Evolutionary conservation across 2,329 filamentous ascomycete genomes (phyloP), one percentile per base, ranked within the genome.

Genomic region (Bipolaris bicolor): DNA sequence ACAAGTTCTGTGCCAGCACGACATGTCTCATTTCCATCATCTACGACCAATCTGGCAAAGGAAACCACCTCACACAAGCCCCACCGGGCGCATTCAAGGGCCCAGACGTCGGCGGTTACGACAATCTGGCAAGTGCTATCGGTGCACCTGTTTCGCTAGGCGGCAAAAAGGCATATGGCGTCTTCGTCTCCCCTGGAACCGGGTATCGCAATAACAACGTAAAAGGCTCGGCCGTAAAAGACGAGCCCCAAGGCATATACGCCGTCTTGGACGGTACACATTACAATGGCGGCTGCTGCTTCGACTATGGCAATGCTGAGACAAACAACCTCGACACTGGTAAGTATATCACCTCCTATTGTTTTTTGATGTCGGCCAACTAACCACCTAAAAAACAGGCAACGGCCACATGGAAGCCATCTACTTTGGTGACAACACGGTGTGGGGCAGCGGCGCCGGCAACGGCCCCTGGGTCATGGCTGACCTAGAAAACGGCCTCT

Each of bases 331-430:
- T 52, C 0, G 77, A 79, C 49, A 82, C 85, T 0, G 87, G 54
- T 48, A 53, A 13, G 20, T 34, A 31, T 7, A 43, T 0, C 11
- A 2, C 9, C 36, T 0, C 11, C 16, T 15, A 5, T 2, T 0
- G 1, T 2, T 10, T 11, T 15, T 22, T 11, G 5, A 29, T 13
- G 5, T 1, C 13, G n/a, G 5, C 7, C 2, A 5, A 9, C 10
- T 18, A 24, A 16, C 26, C 34, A 15, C 29, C 16, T 9, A 13
- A 26, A 3, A n/a, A 15, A 3, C 11, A 53, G 40, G 87, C 2
- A 82, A 83, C 51, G 87, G 84, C 15, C 86, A 88, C 66, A 90
- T 90, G 87, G 87, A 90, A 68, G 84, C 87, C 52, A 84, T 89
- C 56, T 89, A 89, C 79, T 89, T 81, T 64, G 87, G 87, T 1